Evolutionary conservation across 2,329 filamentous ascomycete species (phyloP).

Genomic region (Cytospora piceicola): DNA sequence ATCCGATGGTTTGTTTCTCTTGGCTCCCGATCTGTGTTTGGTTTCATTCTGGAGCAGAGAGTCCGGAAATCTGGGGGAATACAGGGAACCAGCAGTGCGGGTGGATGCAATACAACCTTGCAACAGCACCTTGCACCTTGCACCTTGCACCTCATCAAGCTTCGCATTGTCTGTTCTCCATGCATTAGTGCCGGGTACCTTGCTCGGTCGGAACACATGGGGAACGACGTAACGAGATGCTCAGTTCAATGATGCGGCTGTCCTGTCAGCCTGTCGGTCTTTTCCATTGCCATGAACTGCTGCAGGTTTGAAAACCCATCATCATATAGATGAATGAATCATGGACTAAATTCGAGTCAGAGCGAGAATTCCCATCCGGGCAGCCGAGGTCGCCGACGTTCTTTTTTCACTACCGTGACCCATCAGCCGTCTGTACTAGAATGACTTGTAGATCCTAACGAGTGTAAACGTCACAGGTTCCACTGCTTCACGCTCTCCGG

Average conservation of each 20-base stretch:
- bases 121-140: neutral
- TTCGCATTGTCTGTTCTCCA: neutral
- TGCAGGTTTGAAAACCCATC: neutral
- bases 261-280: neutral
- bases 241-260: neutral
- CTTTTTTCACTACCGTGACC: neutral
- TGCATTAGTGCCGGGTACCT: neutral
- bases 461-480: neutral
- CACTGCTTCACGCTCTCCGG: neutral
- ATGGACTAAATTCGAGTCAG: neutral
- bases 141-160: no score
- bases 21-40: neutral
- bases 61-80: neutral
- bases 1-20: neutral
- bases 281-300: neutral
- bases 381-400: neutral
- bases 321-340: neutral
- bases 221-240: neutral
- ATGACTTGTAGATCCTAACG: neutral
- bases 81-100: no score
- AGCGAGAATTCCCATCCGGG: neutral
- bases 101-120: neutral
- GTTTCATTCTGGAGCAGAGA: neutral
- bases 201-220: neutral
- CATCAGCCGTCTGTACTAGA: no score